A percentile compares a stretch with the other conserved stretches of the same genome.
Evolutionary conservation across 2,329 filamentous ascomycete species (phyloP).

Genomic region (Endoconidiophora laricicola): DNA sequence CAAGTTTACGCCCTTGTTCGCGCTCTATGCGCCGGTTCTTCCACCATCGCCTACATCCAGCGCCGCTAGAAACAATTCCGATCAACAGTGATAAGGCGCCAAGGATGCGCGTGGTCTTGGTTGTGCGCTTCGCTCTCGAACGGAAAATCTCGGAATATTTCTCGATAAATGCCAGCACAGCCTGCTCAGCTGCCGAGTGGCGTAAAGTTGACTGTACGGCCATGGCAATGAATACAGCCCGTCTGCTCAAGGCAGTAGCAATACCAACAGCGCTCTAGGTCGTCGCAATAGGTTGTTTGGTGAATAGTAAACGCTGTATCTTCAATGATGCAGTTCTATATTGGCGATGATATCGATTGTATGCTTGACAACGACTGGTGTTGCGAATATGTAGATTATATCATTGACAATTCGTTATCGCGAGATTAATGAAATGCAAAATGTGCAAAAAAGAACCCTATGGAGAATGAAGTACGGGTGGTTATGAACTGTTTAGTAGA

Average conservation of each 20-base stretch:
- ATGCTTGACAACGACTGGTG: too few relatives aligned
- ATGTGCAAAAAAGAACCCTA: too few relatives aligned
- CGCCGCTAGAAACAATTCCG: constrained; percentile 62
- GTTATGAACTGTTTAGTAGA: too few relatives aligned
- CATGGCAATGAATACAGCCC: constrained; percentile 33
- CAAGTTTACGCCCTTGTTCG: constrained; percentile 64
- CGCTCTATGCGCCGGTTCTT: constrained; percentile 56
- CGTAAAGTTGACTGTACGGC: constrained; percentile 75
- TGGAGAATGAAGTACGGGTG: too few relatives aligned
- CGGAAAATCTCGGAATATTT: constrained; percentile 39
- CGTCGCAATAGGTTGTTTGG: not conserved
- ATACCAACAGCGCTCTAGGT: not conserved
- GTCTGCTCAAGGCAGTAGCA: not conserved
- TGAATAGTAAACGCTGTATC: too few relatives aligned
- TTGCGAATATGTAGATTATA: too few relatives aligned
- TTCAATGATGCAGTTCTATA: too few relatives aligned
- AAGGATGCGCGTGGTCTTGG: constrained; percentile 54
- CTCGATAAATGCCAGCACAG: constrained; percentile 45
- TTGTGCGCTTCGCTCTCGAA: constrained; percentile 43
- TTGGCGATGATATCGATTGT: too few relatives aligned
- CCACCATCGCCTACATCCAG: constrained; percentile 67
- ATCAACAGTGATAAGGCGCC: constrained; percentile 60
- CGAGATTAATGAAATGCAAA: too few relatives aligned
- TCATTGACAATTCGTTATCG: too few relatives aligned
- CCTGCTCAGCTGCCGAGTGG: constrained; percentile 46